Conservation (phyloP, 2,329 filamentous ascomycete genomes). For the Aulographum hederae region DNA sequence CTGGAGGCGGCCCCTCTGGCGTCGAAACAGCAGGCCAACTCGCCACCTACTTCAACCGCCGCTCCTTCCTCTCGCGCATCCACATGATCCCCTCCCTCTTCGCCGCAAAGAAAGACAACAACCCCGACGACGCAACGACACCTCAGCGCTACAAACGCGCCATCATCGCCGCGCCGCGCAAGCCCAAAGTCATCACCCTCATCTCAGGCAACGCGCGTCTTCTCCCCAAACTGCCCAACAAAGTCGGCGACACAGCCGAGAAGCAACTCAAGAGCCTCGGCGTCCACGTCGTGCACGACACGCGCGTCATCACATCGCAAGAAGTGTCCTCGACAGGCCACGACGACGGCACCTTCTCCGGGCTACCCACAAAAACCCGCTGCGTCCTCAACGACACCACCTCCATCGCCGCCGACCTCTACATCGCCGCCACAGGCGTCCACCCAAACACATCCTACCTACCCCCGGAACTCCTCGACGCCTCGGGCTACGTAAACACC, state of each 20-base stretch:
- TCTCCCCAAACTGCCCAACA: slow-evolving; percentile 12
- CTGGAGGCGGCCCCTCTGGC: slow-evolving; percentile 17
- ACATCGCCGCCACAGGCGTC: slow-evolving; percentile 25
- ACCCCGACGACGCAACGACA: not conserved
- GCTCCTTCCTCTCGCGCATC: not conserved
- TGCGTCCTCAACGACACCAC: slow-evolving; percentile 11
- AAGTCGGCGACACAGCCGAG: slow-evolving; percentile 13
- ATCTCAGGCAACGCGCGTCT: slow-evolving; percentile 13
- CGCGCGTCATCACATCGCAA: slow-evolving; percentile 11
- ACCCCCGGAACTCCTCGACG: slow-evolving; percentile 26
- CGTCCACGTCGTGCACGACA: slow-evolving; percentile 11
- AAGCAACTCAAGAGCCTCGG: slow-evolving; percentile 12
- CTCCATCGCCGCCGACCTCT: slow-evolving; percentile 16
- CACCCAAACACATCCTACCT: slow-evolving; percentile 34
- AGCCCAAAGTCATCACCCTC: slow-evolving; percentile 14
- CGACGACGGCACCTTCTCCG: slow-evolving; percentile 9
- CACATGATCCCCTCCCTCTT: too few species aligned
- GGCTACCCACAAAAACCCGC: slow-evolving; percentile 5
- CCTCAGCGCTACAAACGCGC: not conserved
- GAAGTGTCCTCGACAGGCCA: slow-evolving; percentile 6
- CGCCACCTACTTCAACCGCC: slow-evolving; percentile 13
- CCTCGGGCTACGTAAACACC: slow-evolving; percentile 28
- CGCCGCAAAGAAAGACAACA: too few species aligned
- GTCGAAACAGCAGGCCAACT: slow-evolving; percentile 20
- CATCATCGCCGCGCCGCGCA: not conserved